phyloP scores from a whole-genome alignment of 1,139 yeast species.

The Saccharomyces hybrid region DNA sequence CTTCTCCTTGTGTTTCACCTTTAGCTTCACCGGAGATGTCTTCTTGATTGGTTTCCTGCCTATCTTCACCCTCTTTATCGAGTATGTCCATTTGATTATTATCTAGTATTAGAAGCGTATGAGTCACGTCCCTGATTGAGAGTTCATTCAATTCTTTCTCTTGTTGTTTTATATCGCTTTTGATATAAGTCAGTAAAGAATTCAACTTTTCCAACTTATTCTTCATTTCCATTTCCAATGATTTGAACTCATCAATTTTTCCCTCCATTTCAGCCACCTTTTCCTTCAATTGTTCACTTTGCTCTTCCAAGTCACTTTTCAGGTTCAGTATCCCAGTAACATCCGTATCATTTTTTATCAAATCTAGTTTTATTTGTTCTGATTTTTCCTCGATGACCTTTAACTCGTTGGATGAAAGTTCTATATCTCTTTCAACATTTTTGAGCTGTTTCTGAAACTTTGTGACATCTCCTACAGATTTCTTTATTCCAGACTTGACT shows the following conservation, averaged over 20 bases:
- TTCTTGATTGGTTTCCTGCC: constrained; percentile 14
- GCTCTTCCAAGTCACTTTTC: constrained; percentile 23
- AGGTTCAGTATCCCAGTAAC: constrained; percentile 15
- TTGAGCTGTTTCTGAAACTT: constrained; percentile 54
- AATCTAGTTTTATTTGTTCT: constrained; percentile 13
- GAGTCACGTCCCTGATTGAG: constrained; percentile 44
- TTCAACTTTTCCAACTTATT: constrained; percentile 57
- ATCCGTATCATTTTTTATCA: not conserved
- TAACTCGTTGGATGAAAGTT: constrained; percentile 33
- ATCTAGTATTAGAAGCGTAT: constrained; percentile 17
- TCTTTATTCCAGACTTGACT: constrained; percentile 51
- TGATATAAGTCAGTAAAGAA: constrained; percentile 37
- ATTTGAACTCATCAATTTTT: constrained; percentile 52
- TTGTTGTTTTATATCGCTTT: constrained; percentile 35
- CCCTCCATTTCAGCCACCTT: constrained; percentile 45
- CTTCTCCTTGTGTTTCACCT: constrained; percentile 11
- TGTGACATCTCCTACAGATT: constrained; percentile 58
- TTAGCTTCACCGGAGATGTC: not conserved
- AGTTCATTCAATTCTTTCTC: constrained; percentile 36
- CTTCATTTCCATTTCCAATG: constrained; percentile 61
- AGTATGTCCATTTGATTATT: not conserved
- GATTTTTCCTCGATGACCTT: constrained; percentile 33
- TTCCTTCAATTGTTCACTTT: constrained; percentile 33
- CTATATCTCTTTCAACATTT: constrained; percentile 39
- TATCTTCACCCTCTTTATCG: constrained; percentile 9